These are phyloP conservation scores for Colletotrichum trifolii DNA, from an alignment of 2,329 filamentous ascomycete species.

Conservation along the genomic window DNA sequence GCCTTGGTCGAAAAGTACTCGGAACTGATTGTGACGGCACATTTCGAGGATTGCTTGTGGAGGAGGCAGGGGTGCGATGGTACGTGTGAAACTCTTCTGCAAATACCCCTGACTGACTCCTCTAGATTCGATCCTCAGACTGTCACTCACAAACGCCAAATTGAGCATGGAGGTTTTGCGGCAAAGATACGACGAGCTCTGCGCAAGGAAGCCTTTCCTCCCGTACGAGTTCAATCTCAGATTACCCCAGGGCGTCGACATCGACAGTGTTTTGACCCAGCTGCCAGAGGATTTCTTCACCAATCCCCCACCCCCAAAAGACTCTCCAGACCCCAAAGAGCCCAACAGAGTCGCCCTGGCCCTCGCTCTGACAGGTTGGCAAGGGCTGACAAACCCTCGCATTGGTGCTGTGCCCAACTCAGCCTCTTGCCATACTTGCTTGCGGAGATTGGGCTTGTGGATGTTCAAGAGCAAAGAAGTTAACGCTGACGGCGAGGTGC, in stretches of 20 bases:
- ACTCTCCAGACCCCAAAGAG: conserved; percentile 28
- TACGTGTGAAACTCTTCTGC: conserved; percentile 47
- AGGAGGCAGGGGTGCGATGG: conserved; percentile 87
- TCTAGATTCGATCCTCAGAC: conserved; percentile 68
- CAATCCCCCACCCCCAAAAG: conserved; percentile 47
- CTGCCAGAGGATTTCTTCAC: conserved; percentile 68
- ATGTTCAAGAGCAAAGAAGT: conserved; percentile 85
- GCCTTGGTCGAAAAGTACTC: conserved; percentile 82
- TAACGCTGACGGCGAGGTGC: conserved; percentile 61
- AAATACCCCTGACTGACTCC: neutral
- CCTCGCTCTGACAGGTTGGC: conserved; percentile 81
- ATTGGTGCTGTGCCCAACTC: conserved; percentile 75
- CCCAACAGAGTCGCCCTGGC: conserved; percentile 73
- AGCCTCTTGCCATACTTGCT: conserved; percentile 85
- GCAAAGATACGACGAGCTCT: conserved; percentile 73
- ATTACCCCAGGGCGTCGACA: conserved; percentile 62
- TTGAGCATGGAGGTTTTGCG: conserved; percentile 68
- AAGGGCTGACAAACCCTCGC: conserved; percentile 67
- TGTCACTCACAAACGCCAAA: conserved; percentile 72
- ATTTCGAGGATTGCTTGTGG: conserved; percentile 88
- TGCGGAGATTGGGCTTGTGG: conserved; percentile 91
- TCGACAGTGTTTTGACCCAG: conserved; percentile 61
- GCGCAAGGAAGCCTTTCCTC: conserved; percentile 63
- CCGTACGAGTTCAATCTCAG: conserved; percentile 72
- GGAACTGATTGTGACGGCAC: conserved; percentile 77